Conservation (phyloP, 306 rosid genomes). For the Inga laurina region DNA sequence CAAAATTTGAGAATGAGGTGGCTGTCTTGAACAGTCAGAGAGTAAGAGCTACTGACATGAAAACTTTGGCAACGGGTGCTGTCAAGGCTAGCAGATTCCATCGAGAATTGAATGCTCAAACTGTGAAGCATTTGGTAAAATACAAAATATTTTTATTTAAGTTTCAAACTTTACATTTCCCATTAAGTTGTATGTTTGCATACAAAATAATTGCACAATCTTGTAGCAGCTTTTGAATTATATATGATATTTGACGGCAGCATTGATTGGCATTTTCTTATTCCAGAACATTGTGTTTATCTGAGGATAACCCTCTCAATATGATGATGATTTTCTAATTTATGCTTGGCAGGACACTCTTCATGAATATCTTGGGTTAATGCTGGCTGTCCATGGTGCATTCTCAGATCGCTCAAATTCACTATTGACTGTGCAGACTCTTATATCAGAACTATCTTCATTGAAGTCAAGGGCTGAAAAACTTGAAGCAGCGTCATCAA, state of each 20-base stretch:
- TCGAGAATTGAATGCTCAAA: slow-evolving; percentile 88
- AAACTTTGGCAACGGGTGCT: slow-evolving; percentile 85
- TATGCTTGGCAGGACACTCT: slow-evolving; percentile 60
- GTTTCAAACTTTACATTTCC: slow-evolving; percentile 5
- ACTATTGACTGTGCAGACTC: slow-evolving; percentile 88
- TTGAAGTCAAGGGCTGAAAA: slow-evolving; percentile 82
- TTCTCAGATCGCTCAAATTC: slow-evolving; percentile 91
- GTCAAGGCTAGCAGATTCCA: slow-evolving; percentile 91
- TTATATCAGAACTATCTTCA: slow-evolving; percentile 73
- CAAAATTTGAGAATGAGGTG: slow-evolving; percentile 89
- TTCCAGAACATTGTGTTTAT: neutral
- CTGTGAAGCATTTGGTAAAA: slow-evolving; percentile 90
- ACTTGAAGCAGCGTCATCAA: slow-evolving; percentile 88
- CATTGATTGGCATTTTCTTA: slow-evolving; percentile 28
- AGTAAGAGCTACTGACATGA: slow-evolving; percentile 77
- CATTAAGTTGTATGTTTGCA: slow-evolving; percentile 1
- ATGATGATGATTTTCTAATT: slow-evolving; percentile 34
- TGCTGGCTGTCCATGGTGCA: slow-evolving; percentile 85
- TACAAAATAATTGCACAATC: neutral
- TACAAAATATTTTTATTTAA: slow-evolving; percentile 7
- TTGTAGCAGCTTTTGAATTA: neutral
- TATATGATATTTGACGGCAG: slow-evolving; percentile 10
- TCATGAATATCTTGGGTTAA: slow-evolving; percentile 93
- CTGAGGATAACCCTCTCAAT: slow-evolving; percentile 4
- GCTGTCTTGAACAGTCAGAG: slow-evolving; percentile 67